phyloP scores from a whole-genome alignment of 805 yeast genomes.

The Candida sakaeoensis region DNA sequence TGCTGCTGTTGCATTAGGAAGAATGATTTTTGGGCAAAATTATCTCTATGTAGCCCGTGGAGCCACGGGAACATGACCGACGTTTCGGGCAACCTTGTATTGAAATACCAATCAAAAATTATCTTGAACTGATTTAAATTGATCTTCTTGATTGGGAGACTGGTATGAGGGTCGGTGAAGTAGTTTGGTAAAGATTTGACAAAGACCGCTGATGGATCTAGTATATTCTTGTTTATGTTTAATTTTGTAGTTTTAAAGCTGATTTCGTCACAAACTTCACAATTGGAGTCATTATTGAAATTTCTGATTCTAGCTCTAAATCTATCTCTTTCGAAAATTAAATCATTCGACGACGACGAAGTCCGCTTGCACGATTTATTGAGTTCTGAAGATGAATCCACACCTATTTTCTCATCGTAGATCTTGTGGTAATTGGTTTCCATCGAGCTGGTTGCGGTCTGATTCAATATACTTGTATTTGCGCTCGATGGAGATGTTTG shows the following conservation, averaged over 20 bases:
- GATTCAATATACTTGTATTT: background rate
- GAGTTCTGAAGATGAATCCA: background rate
- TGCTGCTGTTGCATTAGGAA: conserved; percentile 30
- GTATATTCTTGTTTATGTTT: conserved; percentile 17
- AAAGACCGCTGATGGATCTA: conserved; percentile 15
- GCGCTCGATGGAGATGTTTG: background rate
- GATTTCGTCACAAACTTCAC: conserved; percentile 36
- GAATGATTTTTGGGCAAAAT: conserved; percentile 51
- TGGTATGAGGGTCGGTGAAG: background rate
- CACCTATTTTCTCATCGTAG: too few relatives aligned
- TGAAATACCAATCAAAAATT: conserved; percentile 37
- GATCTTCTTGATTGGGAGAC: conserved; percentile 14
- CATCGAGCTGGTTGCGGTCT: background rate
- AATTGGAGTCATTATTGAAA: conserved; percentile 20
- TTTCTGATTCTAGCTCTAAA: conserved; percentile 36
- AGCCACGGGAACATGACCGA: conserved; percentile 83
- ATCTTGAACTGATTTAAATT: conserved; percentile 13
- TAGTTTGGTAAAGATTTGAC: conserved; percentile 12
- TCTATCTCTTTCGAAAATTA: conserved; percentile 37
- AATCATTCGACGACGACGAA: conserved; percentile 38
- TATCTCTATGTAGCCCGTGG: conserved; percentile 66
- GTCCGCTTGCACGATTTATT: conserved; percentile 25
- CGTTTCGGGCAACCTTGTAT: conserved; percentile 54
- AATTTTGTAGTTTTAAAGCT: conserved; percentile 37
- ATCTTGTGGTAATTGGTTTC: too few relatives aligned